A percentile compares a stretch with the other conserved stretches of the same genome.
Conservation (phyloP, 331 rosid genomes). For the Prunus yedoensis region DNA sequence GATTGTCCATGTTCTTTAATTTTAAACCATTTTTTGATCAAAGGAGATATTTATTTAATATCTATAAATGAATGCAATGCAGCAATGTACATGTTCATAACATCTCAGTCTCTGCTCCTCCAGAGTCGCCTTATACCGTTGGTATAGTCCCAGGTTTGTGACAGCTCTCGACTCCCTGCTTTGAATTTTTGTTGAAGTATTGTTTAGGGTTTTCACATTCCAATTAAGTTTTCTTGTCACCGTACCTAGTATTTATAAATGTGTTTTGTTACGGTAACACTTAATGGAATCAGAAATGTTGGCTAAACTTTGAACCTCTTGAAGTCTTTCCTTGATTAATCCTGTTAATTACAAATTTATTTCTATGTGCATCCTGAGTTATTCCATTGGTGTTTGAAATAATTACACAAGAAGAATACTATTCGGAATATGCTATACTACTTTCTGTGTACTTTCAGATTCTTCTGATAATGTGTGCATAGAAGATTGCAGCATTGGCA, state of each 20-base stretch:
- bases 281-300: not conserved
- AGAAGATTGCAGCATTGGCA: slow-evolving; percentile 71
- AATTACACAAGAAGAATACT: not conserved
- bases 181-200: slow-evolving; percentile 11
- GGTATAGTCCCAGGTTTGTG: slow-evolving; percentile 96
- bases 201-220: not conserved
- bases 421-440: slow-evolving; percentile 4
- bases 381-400: not conserved
- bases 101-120: slow-evolving; percentile 71
- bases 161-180: slow-evolving; percentile 17
- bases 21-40: not conserved
- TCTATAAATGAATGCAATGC: slow-evolving; percentile 38
- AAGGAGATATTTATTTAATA: slow-evolving; percentile 6
- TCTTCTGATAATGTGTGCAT: slow-evolving; percentile 85
- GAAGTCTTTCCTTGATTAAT: not conserved
- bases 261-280: not conserved
- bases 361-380: not conserved
- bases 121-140: slow-evolving; percentile 74
- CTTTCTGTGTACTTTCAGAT: slow-evolving; percentile 52
- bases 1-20: not conserved
- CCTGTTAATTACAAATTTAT: not conserved
- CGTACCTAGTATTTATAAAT: not conserved
- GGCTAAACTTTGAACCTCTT: slow-evolving; percentile 5
- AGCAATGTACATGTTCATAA: slow-evolving; percentile 82
- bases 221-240: slow-evolving; percentile 14